Evolutionary conservation across 805 yeast genomes (phyloP).

Genomic region (Pichia thaimueangensis): DNA sequence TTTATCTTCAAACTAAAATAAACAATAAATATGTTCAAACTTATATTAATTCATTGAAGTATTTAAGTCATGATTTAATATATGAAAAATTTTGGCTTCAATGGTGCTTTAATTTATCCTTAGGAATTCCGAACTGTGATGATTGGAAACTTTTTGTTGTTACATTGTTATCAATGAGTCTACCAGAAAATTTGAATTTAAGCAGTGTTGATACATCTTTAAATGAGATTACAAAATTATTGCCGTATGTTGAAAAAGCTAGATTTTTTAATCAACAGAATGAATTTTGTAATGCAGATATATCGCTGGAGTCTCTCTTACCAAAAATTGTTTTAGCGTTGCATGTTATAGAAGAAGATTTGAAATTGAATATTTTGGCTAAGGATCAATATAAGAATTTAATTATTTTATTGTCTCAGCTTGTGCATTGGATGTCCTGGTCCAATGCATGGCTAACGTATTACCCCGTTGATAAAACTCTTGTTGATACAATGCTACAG

Average conservation of each 20-base stretch:
- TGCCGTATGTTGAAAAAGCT: conserved; percentile 21
- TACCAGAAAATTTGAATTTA: conserved; percentile 37
- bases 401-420: conserved; percentile 51
- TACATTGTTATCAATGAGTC: conserved; percentile 42
- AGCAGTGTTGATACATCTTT: conserved; percentile 11
- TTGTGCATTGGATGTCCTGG: conserved; percentile 72
- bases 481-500: conserved; percentile 35
- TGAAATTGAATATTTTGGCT: conserved; percentile 47
- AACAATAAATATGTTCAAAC: conserved; percentile 34
- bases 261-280: conserved; percentile 12
- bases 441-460: conserved; percentile 54
- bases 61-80: conserved; percentile 51
- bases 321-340: conserved; percentile 62
- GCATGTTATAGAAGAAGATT: conserved; percentile 75
- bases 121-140: conserved; percentile 32
- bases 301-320: conserved; percentile 37
- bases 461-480: conserved; percentile 36
- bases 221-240: conserved; percentile 23
- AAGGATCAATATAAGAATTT: conserved; percentile 33
- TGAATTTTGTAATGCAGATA: background rate
- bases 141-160: conserved; percentile 60
- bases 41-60: conserved; percentile 45
- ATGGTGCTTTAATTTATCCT: conserved; percentile 52
- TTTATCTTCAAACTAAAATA: conserved; percentile 40
- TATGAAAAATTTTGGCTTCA: conserved; percentile 53